A percentile compares a stretch with the other conserved stretches of the same genome.
Conservation (phyloP, 192 early-diverging fungal genomes). For the Backusella sp. region DNA sequence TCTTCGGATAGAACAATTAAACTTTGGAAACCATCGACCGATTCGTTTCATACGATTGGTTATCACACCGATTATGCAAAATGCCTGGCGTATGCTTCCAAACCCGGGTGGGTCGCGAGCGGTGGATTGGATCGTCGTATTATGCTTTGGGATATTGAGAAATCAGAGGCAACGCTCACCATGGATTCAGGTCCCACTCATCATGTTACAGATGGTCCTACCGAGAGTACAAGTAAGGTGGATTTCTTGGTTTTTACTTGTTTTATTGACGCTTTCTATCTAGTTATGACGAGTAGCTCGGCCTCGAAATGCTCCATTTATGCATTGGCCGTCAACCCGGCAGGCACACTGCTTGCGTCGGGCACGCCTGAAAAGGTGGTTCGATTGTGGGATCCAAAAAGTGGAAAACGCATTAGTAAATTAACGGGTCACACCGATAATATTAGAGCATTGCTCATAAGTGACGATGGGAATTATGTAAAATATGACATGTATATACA, state of each 20-base stretch:
- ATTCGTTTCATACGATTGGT: constrained; percentile 63
- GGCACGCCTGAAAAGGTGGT: constrained; percentile 94
- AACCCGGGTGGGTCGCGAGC: constrained; percentile 76
- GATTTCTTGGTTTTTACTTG: not conserved
- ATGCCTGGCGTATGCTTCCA: constrained; percentile 73
- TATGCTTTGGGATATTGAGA: constrained; percentile 86
- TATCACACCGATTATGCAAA: constrained; percentile 93
- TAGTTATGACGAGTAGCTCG: not conserved
- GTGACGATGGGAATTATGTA: constrained; percentile 72
- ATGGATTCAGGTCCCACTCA: constrained; percentile 5
- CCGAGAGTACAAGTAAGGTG: not conserved
- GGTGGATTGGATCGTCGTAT: constrained; percentile 90
- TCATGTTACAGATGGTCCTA: not conserved
- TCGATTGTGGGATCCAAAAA: constrained; percentile 86
- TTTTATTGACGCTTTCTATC: not conserved
- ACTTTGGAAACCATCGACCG: constrained; percentile 65
- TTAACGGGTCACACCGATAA: constrained; percentile 93
- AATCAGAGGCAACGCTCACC: constrained; percentile 30
- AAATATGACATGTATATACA: too few relatives aligned
- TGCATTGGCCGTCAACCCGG: constrained; percentile 75
- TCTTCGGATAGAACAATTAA: constrained; percentile 90
- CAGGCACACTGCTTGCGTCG: constrained; percentile 81
- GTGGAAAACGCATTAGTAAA: constrained; percentile 67
- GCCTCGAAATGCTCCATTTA: constrained; percentile 74
- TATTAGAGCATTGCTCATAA: constrained; percentile 83